A percentile compares a stretch with the other conserved stretches of the same genome.
Evolutionary conservation across 2,329 filamentous ascomycete genomes (phyloP).

Genomic region (Aspergillus persii): DNA sequence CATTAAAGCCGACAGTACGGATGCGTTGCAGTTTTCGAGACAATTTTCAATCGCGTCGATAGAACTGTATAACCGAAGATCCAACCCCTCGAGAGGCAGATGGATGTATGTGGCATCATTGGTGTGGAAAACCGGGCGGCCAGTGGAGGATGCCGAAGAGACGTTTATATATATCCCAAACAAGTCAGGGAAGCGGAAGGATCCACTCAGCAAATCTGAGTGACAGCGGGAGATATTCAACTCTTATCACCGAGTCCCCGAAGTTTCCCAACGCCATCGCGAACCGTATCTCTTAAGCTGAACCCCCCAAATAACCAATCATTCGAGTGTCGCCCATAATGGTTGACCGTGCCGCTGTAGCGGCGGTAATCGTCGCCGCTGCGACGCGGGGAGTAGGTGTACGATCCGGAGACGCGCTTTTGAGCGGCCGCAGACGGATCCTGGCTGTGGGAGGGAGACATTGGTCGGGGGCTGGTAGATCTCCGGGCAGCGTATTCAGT

Average conservation of each 20-base stretch:
- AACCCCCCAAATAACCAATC: conserved; percentile 53
- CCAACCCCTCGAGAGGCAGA: background rate
- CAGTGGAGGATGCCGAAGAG: background rate
- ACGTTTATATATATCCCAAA: background rate
- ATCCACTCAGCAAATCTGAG: background rate
- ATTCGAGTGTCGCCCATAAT: conserved; percentile 51
- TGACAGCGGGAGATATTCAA: background rate
- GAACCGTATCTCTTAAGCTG: conserved; percentile 46
- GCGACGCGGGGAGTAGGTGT: conserved; percentile 23
- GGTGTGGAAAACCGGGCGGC: too few relatives aligned
- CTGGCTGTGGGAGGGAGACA: conserved; percentile 19
- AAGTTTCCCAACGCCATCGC: conserved; percentile 39
- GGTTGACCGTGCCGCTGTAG: conserved; percentile 41
- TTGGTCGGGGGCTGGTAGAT: conserved; percentile 6
- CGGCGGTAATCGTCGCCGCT: conserved; percentile 37
- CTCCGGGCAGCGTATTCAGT: background rate
- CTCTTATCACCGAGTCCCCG: conserved; percentile 14
- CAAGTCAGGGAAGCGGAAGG: background rate
- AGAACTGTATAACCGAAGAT: too few relatives aligned
- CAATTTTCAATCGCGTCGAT: too few relatives aligned
- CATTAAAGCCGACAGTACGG: too few relatives aligned
- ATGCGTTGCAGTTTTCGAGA: too few relatives aligned
- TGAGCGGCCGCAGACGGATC: conserved; percentile 10
- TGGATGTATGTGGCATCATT: background rate
- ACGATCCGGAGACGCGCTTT: conserved; percentile 12